Conservation (phyloP, 202 grass and related monocot species). For the Dendrocalamus latiflorus region DNA sequence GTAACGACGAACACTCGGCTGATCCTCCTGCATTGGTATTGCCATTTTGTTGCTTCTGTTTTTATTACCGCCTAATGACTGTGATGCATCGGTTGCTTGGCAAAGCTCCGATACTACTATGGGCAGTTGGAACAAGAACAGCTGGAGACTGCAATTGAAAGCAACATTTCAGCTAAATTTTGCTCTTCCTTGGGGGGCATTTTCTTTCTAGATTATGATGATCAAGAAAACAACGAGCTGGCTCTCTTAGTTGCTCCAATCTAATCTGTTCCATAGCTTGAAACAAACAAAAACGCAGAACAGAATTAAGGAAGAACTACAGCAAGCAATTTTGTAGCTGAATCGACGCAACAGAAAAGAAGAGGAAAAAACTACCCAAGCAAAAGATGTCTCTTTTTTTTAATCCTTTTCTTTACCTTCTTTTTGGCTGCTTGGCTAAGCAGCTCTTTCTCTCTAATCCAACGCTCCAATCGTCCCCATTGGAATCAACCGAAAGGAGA, state of each 20-base stretch:
- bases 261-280: slow-evolving; percentile 20
- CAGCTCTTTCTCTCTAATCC: slow-evolving; percentile 1
- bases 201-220: background rate
- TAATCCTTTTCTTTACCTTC: slow-evolving; percentile 19
- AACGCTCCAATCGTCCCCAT: slow-evolving; percentile 7
- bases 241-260: slow-evolving; percentile 6
- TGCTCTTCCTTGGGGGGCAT: no score
- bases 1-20: background rate
- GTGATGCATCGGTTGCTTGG: slow-evolving; percentile 6
- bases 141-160: slow-evolving; percentile 37
- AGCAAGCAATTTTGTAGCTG: slow-evolving; percentile 11
- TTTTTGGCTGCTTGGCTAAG: slow-evolving; percentile 13
- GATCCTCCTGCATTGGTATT: slow-evolving; percentile 16
- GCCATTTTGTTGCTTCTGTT: slow-evolving; percentile 20
- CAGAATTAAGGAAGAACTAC: background rate
- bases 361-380: slow-evolving; percentile 25
- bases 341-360: slow-evolving; percentile 22
- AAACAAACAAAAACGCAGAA: slow-evolving; percentile 39
- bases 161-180: no score
- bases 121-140: slow-evolving; percentile 43
- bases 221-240: slow-evolving; percentile 11
- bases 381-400: slow-evolving; percentile 32
- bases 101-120: background rate
- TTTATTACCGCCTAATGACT: background rate
- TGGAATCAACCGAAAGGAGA: slow-evolving; percentile 21